These are phyloP conservation scores for Suhomyces panamericanus DNA, from an alignment of 1,139 yeast genomes.

Conservation along the genomic window DNA sequence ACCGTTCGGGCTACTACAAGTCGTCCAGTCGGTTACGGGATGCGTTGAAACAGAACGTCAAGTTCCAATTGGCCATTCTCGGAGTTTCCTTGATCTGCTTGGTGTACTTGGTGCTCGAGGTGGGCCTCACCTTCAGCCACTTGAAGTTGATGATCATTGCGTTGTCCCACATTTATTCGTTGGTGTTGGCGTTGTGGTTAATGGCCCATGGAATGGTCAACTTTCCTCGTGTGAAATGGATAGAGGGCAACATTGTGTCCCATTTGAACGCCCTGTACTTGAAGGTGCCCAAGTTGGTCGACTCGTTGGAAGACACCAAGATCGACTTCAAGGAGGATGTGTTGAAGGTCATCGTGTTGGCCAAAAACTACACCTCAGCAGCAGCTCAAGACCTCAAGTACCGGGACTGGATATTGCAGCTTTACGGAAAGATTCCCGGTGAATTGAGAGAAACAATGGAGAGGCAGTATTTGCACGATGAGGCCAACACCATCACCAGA, in stretches of 20 bases:
- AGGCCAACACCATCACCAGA: slow-evolving; percentile 26
- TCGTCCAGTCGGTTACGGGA: slow-evolving; percentile 49
- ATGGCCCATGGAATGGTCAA: slow-evolving; percentile 81
- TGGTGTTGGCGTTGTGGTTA: slow-evolving; percentile 75
- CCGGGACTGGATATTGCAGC: slow-evolving; percentile 45
- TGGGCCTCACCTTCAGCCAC: slow-evolving; percentile 58
- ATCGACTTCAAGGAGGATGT: slow-evolving; percentile 65
- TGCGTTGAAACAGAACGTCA: slow-evolving; percentile 56
- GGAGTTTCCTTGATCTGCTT: slow-evolving; percentile 54
- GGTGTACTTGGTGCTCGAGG: slow-evolving; percentile 59
- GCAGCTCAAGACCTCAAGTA: slow-evolving; percentile 32
- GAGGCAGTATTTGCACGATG: slow-evolving; percentile 29
- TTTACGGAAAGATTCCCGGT: slow-evolving; percentile 35
- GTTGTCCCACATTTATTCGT: slow-evolving; percentile 74
- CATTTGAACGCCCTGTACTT: slow-evolving; percentile 49
- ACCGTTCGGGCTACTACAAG: slow-evolving; percentile 66
- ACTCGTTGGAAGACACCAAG: slow-evolving; percentile 63
- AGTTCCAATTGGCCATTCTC: slow-evolving; percentile 61
- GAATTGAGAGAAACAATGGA: slow-evolving; percentile 39
- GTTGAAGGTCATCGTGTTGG: slow-evolving; percentile 55
- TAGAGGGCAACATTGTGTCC: slow-evolving; percentile 41
- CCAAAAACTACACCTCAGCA: slow-evolving; percentile 36
- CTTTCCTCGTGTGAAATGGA: slow-evolving; percentile 63
- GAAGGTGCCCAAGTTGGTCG: slow-evolving; percentile 59
- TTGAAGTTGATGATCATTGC: slow-evolving; percentile 73